Conservation (phyloP, 2,329 filamentous ascomycete genomes). For the Didymella pinodella region DNA sequence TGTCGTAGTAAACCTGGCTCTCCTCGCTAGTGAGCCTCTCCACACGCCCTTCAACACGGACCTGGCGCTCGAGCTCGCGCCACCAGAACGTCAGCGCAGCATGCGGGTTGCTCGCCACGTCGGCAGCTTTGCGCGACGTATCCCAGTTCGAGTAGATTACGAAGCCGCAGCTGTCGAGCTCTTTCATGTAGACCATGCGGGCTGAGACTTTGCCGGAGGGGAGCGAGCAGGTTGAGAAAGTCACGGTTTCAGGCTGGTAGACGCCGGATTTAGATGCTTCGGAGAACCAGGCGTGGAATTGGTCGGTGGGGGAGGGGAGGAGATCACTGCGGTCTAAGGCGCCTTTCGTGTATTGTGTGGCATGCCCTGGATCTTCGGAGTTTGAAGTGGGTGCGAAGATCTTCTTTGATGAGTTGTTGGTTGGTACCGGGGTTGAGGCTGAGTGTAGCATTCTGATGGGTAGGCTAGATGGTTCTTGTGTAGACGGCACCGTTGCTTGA, state of each 20-base stretch:
- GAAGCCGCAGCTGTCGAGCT: constrained; percentile 83
- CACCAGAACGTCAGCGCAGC: constrained; percentile 91
- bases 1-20: constrained; percentile 72
- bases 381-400: constrained; percentile 69
- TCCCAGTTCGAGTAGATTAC: constrained; percentile 95
- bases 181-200: constrained; percentile 93
- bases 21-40: constrained; percentile 74
- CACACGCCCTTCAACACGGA: constrained; percentile 82
- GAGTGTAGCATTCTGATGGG: constrained; percentile 37
- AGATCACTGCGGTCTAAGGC: constrained; percentile 70
- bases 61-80: constrained; percentile 84
- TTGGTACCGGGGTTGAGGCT: constrained; percentile 13
- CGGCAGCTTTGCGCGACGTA: constrained; percentile 72
- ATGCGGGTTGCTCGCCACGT: constrained; percentile 76
- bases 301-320: constrained; percentile 70
- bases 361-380: constrained; percentile 65
- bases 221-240: constrained; percentile 71
- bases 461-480: not conserved
- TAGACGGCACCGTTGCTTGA: not conserved
- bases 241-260: constrained; percentile 82
- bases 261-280: constrained; percentile 69
- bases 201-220: constrained; percentile 85
- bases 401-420: constrained; percentile 41
- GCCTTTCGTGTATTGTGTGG: constrained; percentile 77
- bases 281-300: constrained; percentile 92